Conservation (phyloP, 2,329 filamentous ascomycete genomes). For the Colletotrichum sp. region DNA sequence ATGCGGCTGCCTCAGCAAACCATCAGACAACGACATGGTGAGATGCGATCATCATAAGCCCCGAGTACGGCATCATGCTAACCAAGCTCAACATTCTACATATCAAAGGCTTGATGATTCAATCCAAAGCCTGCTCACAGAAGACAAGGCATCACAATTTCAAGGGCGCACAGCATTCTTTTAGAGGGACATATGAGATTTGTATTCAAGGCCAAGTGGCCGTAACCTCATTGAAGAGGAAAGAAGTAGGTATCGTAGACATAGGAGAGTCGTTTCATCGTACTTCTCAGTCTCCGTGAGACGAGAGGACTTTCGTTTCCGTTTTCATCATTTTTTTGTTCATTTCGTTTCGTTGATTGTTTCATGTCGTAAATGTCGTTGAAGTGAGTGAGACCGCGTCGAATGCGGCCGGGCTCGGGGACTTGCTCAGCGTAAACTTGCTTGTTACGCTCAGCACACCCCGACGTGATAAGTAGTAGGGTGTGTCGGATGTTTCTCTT, state of each 20-base stretch:
- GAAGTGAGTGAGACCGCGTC: not conserved
- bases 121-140: fast-evolving
- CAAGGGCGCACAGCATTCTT: not conserved
- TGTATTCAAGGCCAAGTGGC: constrained; percentile 19
- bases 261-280: constrained; percentile 15
- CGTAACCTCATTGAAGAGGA: constrained; percentile 3
- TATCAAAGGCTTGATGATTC: fast-evolving
- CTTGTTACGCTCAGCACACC: constrained; percentile 2
- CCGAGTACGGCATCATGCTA: fast-evolving
- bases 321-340: not conserved
- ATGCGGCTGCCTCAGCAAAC: not conserved
- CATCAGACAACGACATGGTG: not conserved
- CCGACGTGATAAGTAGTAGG: not conserved
- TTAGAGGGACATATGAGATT: constrained; percentile 1
- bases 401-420: not conserved
- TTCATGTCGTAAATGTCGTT: not conserved
- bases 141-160: not conserved
- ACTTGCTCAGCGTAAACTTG: not conserved
- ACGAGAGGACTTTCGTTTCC: not conserved
- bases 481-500: constrained; percentile 12
- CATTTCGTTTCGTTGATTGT: not conserved
- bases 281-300: constrained; percentile 3
- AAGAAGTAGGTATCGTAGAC: constrained; percentile 12
- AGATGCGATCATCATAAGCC: not conserved
- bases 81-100: no score